Evolutionary conservation across 2,329 filamentous ascomycete genomes (phyloP), one percentile per base, ranked within the genome.

Genomic region (Ceratocystis alfenasii): DNA sequence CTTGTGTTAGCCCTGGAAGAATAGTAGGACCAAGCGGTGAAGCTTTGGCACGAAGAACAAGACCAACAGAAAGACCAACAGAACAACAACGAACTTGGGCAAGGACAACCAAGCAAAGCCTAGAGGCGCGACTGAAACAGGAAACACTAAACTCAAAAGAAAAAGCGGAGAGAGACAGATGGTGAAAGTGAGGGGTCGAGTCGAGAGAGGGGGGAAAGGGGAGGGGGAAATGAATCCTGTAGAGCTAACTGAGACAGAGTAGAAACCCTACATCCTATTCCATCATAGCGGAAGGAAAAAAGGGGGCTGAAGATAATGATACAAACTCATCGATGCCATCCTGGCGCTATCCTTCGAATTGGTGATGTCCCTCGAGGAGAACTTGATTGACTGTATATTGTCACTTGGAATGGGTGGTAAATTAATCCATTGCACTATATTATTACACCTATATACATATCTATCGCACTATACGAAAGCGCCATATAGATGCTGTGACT

Each of bases 11-110:
- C 46, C 46, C 46, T 48, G 46, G 36, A 41, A 41, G 36, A 41
- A 41, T 41, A 59, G 28, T 8, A 59, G 55, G 55, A 59, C 55
- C 55, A 59, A 59, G 55, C 55, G 55, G 55, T 59, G 55, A 59
- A 41, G 55, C 55, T 59, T 59, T 28, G 55, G 28, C 25, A 59
- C 17, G 28, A 28, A 33, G 7, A 36, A 6, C 8, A 30, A 6
- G 17, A 15, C 53, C 25, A 12, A 59, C 28, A 25, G 22, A 59
- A 28, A 33, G 30, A 12, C 22, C 53, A n/a, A 50, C 22, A 22
- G 10, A 6, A 48, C 46, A n/a, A n/a, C 46, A 22, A n/a, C 17
- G 45, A 48, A 48, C 46, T n/a, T n/a, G 7, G 8, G 50, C 22
- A 53, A 25, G 20, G 25, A 25, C 7, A 28, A 4, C 20, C 8